Evolutionary conservation across 768 basidiomycete species (phyloP).

Genomic region (Termitomyces heimii): DNA sequence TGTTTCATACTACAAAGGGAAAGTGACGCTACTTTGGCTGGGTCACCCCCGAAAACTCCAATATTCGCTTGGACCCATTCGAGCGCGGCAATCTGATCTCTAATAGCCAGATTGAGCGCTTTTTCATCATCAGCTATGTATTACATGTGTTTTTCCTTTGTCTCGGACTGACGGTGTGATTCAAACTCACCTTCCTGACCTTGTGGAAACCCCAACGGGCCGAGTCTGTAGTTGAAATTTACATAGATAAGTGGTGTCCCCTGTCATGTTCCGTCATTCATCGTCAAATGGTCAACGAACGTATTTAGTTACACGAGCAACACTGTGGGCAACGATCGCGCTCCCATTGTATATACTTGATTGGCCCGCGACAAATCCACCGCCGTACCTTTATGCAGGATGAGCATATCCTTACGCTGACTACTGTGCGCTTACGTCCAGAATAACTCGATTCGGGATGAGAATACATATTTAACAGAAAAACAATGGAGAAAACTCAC

Average conservation of each 20-base stretch:
- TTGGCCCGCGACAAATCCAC: constrained; percentile 16
- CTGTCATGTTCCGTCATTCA: constrained; percentile 3
- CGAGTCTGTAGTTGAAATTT: constrained; percentile 45
- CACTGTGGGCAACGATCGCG: background rate
- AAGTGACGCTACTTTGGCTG: constrained; percentile 27
- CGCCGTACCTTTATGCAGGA: constrained; percentile 13
- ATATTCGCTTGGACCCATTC: constrained; percentile 52
- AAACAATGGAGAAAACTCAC: constrained; percentile 17
- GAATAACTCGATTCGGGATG: constrained; percentile 22
- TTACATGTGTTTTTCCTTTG: constrained; percentile 15
- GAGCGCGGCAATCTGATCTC: constrained; percentile 33
- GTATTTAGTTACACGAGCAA: background rate
- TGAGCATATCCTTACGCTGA: background rate
- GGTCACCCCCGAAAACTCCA: constrained; percentile 48
- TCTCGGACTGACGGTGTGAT: background rate
- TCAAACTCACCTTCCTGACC: constrained; percentile 23
- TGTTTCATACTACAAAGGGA: background rate
- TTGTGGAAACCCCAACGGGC: constrained; percentile 42
- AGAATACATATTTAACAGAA: background rate
- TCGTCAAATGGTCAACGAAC: too few species aligned
- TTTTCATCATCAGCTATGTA: constrained; percentile 21
- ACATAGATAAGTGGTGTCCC: constrained; percentile 41
- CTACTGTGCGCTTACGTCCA: constrained; percentile 26
- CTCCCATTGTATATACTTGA: constrained; percentile 19
- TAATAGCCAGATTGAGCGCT: constrained; percentile 33